Evolutionary conservation across 2,329 filamentous ascomycete species (phyloP).

Genomic region (Scedosporium apiospermum): DNA sequence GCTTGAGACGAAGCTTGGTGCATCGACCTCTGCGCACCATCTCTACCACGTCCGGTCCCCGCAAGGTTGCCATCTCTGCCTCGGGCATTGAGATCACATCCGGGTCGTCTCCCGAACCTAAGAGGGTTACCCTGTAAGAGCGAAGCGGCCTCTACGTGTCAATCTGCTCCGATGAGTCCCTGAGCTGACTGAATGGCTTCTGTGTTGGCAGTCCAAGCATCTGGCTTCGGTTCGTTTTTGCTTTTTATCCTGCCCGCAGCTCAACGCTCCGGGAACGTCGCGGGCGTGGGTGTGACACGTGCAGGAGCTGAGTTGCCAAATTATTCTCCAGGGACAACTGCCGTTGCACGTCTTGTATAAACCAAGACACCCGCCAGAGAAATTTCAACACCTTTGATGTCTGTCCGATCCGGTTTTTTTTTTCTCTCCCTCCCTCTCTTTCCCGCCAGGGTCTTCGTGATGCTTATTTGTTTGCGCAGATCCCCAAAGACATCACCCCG

Average conservation of each 20-base stretch:
- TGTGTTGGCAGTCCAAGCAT: conserved; percentile 14
- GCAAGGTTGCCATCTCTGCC: background rate
- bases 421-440: background rate
- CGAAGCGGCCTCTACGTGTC: too few relatives aligned
- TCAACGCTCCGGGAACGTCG: too few relatives aligned
- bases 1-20: background rate
- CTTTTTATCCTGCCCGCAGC: conserved; percentile 5
- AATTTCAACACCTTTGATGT: conserved; percentile 32
- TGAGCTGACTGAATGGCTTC: background rate
- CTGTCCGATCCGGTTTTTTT: background rate
- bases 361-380: conserved; percentile 31
- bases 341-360: conserved; percentile 29
- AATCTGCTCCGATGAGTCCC: background rate
- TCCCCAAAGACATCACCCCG: conserved; percentile 21
- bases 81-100: conserved; percentile 1
- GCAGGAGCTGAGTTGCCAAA: too few relatives aligned
- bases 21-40: background rate
- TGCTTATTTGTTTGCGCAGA: conserved; percentile 14
- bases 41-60: background rate
- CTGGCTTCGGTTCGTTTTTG: conserved; percentile 18
- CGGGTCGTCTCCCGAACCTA: background rate
- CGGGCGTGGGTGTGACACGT: too few relatives aligned
- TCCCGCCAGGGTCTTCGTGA: background rate
- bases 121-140: conserved; percentile 4
- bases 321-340: conserved; percentile 27